phyloP scores from a whole-genome alignment of 768 basidiomycete genomes.

The Sporobolomyces phaffii region DNA sequence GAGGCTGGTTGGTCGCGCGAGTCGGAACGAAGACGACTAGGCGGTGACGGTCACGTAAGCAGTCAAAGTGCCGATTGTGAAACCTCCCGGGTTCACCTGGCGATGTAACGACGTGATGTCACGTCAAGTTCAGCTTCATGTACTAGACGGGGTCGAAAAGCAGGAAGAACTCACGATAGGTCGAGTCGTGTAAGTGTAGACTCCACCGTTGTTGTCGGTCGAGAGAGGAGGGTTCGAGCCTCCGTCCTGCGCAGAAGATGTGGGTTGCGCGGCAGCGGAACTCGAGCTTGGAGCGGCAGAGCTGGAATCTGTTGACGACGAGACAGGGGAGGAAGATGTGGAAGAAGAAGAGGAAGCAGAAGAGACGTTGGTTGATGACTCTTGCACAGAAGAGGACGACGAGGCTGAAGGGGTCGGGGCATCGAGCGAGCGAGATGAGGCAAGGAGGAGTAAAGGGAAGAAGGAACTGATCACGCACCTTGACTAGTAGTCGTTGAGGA shows the following conservation, averaged over 20 bases:
- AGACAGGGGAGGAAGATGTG: not conserved
- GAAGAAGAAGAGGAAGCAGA: not conserved
- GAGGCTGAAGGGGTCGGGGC: not conserved
- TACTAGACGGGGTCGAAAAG: not conserved
- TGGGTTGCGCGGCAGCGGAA: not conserved
- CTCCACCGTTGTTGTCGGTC: constrained; percentile 17
- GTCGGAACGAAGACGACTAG: too few species aligned
- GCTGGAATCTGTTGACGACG: not conserved
- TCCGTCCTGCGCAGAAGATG: not conserved
- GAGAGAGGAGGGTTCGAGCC: not conserved
- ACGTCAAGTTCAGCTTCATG: too few species aligned
- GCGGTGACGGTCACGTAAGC: constrained; percentile 5
- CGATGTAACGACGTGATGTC: not conserved
- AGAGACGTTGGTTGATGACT: not conserved
- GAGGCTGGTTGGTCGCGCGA: too few species aligned
- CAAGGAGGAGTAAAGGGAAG: not conserved
- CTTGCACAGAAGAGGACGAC: not conserved
- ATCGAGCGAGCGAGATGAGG: not conserved
- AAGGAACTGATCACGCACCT: not conserved
- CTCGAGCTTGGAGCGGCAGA: not conserved
- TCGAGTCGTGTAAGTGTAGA: constrained; percentile 16
- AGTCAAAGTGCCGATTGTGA: constrained; percentile 25
- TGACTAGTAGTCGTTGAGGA: not conserved
- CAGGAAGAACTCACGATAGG: constrained; percentile 20
- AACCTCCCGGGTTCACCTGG: constrained; percentile 30